Evolutionary conservation across 495 filamentous ascomycete species (phyloP).

Genomic region (Trypethelium eluteriae): DNA sequence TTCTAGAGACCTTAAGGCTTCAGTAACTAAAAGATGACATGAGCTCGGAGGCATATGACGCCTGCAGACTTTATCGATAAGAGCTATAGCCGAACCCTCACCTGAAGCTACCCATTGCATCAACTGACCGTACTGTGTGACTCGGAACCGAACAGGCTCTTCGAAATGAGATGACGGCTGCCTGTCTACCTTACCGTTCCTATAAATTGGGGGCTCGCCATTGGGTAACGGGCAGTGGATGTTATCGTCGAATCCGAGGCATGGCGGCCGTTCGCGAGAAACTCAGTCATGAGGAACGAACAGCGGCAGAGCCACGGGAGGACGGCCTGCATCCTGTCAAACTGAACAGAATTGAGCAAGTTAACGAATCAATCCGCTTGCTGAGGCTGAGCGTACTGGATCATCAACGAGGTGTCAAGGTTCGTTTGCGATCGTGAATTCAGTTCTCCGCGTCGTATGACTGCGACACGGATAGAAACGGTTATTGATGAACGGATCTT

Average conservation of each 20-base stretch:
- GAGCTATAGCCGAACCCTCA: background rate
- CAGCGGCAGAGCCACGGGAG: conserved; percentile 24
- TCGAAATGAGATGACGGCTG: background rate
- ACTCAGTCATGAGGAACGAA: conserved; percentile 26
- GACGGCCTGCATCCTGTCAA: conserved; percentile 23
- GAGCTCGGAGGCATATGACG: background rate
- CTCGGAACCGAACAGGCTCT: too few species aligned
- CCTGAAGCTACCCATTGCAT: background rate
- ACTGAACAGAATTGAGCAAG: conserved; percentile 22
- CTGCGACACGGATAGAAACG: background rate
- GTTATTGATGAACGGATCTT: background rate
- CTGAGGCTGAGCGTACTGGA: conserved; percentile 22
- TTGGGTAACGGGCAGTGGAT: background rate
- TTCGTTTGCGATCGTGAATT: conserved; percentile 12
- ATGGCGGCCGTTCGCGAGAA: conserved; percentile 25
- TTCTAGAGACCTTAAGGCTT: too few species aligned
- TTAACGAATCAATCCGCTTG: conserved; percentile 24
- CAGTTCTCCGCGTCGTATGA: background rate
- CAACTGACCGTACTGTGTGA: too few species aligned
- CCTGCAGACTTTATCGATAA: conserved; percentile 2
- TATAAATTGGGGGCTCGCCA: background rate
- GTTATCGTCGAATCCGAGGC: background rate
- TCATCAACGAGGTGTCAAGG: conserved; percentile 21
- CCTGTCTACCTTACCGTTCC: background rate
- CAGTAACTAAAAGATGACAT: background rate